A percentile compares a stretch with the other conserved stretches of the same genome.
phyloP scores from a whole-genome alignment of 768 basidiomycete species.

The Daedaleopsis nitida region DNA sequence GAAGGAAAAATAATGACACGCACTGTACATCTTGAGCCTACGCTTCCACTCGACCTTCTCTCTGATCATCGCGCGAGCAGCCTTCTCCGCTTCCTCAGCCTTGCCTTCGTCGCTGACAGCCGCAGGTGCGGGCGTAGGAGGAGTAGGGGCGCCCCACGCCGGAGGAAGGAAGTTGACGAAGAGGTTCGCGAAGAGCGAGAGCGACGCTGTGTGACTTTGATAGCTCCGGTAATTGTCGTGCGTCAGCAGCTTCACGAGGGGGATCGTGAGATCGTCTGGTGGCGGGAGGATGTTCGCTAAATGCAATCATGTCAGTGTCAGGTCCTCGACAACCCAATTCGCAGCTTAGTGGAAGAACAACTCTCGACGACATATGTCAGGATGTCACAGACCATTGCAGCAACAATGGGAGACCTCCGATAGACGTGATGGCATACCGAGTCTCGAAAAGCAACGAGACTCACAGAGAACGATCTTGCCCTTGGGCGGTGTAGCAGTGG shows the following conservation, averaged over 20 bases:
- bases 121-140: conserved; percentile 43
- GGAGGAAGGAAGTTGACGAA: conserved; percentile 80
- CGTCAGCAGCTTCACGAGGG: conserved; percentile 79
- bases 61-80: conserved; percentile 30
- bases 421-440: neutral
- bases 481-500: conserved; percentile 41
- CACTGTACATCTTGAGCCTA: conserved; percentile 84
- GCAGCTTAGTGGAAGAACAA: neutral
- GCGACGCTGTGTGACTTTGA: conserved; percentile 67
- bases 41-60: conserved; percentile 63
- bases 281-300: conserved; percentile 82
- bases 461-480: conserved; percentile 69
- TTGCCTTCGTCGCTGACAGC: conserved; percentile 30
- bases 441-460: conserved; percentile 1
- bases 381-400: no score
- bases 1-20: conserved; percentile 35
- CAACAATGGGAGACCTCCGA: neutral
- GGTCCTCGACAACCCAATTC: neutral
- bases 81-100: conserved; percentile 8
- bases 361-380: no score
- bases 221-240: conserved; percentile 74
- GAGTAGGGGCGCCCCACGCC: conserved; percentile 62
- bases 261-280: conserved; percentile 67
- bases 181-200: conserved; percentile 75
- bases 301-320: neutral